phyloP scores from a whole-genome alignment of 2,329 filamentous ascomycete species.

The Aureobasidium sp. region DNA sequence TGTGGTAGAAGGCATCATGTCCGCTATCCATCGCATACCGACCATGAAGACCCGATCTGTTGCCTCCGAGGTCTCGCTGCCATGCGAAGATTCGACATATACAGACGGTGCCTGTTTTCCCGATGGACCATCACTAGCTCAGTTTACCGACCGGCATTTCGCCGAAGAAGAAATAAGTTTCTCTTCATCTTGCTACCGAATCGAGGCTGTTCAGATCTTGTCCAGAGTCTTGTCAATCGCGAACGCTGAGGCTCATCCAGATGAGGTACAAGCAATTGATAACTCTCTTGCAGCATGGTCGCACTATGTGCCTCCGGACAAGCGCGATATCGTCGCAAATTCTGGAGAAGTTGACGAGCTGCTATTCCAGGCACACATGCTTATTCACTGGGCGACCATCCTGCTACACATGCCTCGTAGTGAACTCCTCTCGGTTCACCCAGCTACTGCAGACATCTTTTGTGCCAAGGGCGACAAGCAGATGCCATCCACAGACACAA shows the following conservation, averaged over 20 bases:
- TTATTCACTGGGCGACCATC: conserved; percentile 57
- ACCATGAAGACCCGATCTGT: conserved; percentile 63
- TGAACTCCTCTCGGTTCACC: conserved; percentile 58
- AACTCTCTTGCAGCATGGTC: conserved; percentile 67
- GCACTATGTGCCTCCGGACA: conserved; percentile 67
- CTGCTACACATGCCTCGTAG: conserved; percentile 75
- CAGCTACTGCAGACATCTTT: conserved; percentile 42
- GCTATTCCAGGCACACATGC: conserved; percentile 87
- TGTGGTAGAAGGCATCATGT: conserved; percentile 74
- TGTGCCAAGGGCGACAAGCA: conserved; percentile 40
- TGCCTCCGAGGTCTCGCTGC: conserved; percentile 61
- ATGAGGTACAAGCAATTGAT: conserved; percentile 51
- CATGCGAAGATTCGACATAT: conserved; percentile 74
- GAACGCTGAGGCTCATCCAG: conserved; percentile 28
- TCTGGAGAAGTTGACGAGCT: conserved; percentile 76
- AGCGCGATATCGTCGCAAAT: conserved; percentile 63
- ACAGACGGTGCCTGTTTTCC: conserved; percentile 41
- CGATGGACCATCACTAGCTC: conserved; percentile 56
- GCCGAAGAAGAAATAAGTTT: conserved; percentile 62
- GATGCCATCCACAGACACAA: conserved; percentile 44
- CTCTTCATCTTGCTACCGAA: conserved; percentile 78
- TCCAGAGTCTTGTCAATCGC: conserved; percentile 59
- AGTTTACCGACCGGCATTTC: conserved; percentile 72
- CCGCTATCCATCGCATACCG: conserved; percentile 67
- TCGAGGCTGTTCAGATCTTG: conserved; percentile 72